Conservation (phyloP, 2,329 filamentous ascomycete genomes). For the Endocalyx cinctus region DNA sequence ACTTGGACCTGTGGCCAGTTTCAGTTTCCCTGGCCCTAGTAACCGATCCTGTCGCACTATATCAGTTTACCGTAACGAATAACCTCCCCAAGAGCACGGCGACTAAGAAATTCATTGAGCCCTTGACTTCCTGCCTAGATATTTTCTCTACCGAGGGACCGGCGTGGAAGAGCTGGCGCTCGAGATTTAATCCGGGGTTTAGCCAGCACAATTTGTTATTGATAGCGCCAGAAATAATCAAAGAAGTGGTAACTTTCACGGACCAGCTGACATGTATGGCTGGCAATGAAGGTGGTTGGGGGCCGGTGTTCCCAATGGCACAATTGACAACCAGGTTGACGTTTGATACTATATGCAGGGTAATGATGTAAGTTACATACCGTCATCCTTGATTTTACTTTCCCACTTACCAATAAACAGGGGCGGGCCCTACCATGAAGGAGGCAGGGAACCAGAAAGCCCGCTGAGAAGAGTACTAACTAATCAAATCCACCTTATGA, state of each 20-base stretch:
- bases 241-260: constrained; percentile 33
- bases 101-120: constrained; percentile 13
- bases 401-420: too few species aligned
- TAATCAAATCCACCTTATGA: too few species aligned
- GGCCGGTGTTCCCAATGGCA: constrained; percentile 29
- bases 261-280: constrained; percentile 22
- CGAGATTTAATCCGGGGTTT: constrained; percentile 33
- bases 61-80: constrained; percentile 18
- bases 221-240: constrained; percentile 31
- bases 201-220: constrained; percentile 30
- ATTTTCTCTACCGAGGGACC: constrained; percentile 28
- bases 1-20: constrained; percentile 25
- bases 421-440: too few species aligned
- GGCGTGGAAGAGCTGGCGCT: constrained; percentile 26
- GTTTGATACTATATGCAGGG: constrained; percentile 35
- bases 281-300: constrained; percentile 23
- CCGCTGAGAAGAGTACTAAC: too few species aligned
- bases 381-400: too few species aligned
- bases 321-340: constrained; percentile 32
- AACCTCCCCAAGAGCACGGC: constrained; percentile 17
- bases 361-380: constrained; percentile 29
- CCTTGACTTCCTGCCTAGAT: constrained; percentile 28
- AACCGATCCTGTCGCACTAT: constrained; percentile 14
- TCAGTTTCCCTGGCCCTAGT: constrained; percentile 13
- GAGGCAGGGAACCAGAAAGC: too few species aligned